These are phyloP conservation scores for Phylloporus sp. DNA, from an alignment of 768 basidiomycete species.

Conservation along the genomic window DNA sequence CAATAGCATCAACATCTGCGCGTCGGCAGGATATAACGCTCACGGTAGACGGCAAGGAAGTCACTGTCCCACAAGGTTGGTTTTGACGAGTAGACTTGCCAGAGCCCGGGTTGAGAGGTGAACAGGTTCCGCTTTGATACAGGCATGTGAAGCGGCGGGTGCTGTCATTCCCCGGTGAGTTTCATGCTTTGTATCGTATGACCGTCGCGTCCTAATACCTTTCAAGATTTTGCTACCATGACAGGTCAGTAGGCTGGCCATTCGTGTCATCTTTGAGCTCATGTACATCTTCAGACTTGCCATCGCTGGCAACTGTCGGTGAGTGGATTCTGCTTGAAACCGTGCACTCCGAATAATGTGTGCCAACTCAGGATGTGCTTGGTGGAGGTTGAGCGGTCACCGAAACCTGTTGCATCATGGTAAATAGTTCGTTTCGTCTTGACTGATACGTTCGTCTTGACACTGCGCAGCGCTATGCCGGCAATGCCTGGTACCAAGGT, in stretches of 20 bases:
- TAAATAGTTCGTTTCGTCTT: constrained; percentile 28
- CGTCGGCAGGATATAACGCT: constrained; percentile 81
- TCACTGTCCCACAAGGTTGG: constrained; percentile 93
- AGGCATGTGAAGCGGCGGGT: constrained; percentile 91
- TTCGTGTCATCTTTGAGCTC: not conserved
- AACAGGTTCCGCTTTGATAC: constrained; percentile 88
- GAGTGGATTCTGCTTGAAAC: constrained; percentile 26
- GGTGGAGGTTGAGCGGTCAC: constrained; percentile 94
- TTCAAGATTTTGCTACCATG: constrained; percentile 79
- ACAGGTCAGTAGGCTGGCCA: constrained; percentile 46
- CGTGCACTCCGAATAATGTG: constrained; percentile 6
- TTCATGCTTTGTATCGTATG: not conserved
- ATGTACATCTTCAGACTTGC: constrained; percentile 58
- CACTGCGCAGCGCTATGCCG: constrained; percentile 77
- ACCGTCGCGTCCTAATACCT: constrained; percentile 12
- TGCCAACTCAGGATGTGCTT: constrained; percentile 79
- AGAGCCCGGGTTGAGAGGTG: constrained; percentile 8
- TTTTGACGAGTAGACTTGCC: constrained; percentile 11
- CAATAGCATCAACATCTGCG: constrained; percentile 62
- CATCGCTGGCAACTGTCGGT: constrained; percentile 98
- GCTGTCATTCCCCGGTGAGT: constrained; percentile 72
- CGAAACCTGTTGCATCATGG: constrained; percentile 95
- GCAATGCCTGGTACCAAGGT: constrained; percentile 94
- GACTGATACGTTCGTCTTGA: not conserved
- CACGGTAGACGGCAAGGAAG: constrained; percentile 95